Evolutionary conservation across 2,329 filamentous ascomycete genomes (phyloP).

Genomic region (Elsinoe necatrix): DNA sequence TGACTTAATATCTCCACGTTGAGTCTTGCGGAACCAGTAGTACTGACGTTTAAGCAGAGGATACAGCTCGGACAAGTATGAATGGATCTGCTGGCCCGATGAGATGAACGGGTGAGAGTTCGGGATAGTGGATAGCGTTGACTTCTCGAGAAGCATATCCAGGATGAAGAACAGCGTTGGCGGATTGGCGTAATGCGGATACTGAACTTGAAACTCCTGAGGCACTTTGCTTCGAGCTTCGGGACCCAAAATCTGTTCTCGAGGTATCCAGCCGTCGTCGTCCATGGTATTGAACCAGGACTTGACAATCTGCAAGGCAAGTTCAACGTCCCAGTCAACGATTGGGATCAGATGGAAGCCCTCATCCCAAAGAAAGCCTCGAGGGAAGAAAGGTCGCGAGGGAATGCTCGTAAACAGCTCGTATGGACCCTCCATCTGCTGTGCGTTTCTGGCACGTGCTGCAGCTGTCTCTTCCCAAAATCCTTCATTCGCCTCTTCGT

Average conservation of each 20-base stretch:
- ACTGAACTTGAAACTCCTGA: constrained; percentile 84
- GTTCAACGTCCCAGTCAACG: constrained; percentile 86
- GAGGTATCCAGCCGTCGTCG: constrained; percentile 92
- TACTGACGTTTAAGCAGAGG: constrained; percentile 83
- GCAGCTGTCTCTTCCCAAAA: constrained; percentile 91
- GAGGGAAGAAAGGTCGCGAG: constrained; percentile 89
- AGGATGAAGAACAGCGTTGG: constrained; percentile 89
- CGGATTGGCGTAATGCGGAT: constrained; percentile 95
- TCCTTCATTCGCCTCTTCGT: constrained; percentile 88
- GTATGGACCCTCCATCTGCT: constrained; percentile 68
- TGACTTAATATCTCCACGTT: constrained; percentile 77
- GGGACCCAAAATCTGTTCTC: constrained; percentile 85
- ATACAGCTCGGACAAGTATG: constrained; percentile 69
- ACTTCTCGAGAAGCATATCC: constrained; percentile 72
- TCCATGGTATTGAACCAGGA: constrained; percentile 97
- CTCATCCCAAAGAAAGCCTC: constrained; percentile 96
- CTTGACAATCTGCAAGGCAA: constrained; percentile 77
- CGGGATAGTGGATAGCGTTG: constrained; percentile 41
- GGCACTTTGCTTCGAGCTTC: constrained; percentile 96
- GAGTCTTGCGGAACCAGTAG: constrained; percentile 89
- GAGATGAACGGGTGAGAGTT: constrained; percentile 30
- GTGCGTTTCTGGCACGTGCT: constrained; percentile 60
- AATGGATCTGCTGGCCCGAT: constrained; percentile 59
- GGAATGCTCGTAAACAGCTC: constrained; percentile 89
- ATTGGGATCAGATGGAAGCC: constrained; percentile 91